Conservation (phyloP, 1,139 yeast species). For the Debaryomyces subglobosus region DNA sequence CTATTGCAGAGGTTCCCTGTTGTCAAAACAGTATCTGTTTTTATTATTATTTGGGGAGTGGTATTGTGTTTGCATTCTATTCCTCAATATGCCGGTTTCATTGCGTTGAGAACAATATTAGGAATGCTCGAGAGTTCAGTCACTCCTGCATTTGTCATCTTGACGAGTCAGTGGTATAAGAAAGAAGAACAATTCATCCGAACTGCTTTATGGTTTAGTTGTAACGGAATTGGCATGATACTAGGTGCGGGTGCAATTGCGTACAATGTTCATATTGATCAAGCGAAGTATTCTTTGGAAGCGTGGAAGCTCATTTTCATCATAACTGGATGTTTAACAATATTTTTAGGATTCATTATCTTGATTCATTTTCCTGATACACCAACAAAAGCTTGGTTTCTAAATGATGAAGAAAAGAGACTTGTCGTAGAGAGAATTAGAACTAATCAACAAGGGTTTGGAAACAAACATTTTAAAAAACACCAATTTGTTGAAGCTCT, state of each 20-base stretch:
- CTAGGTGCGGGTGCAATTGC: conserved; percentile 27
- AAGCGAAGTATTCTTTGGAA: conserved; percentile 18
- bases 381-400: conserved; percentile 30
- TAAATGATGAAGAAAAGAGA: conserved; percentile 38
- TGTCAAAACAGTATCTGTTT: conserved; percentile 24
- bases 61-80: conserved; percentile 27
- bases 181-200: conserved; percentile 22
- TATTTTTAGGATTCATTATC: conserved; percentile 24
- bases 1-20: conserved; percentile 39
- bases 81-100: conserved; percentile 29
- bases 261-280: conserved; percentile 16
- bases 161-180: conserved; percentile 33
- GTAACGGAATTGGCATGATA: conserved; percentile 27
- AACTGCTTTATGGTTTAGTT: conserved; percentile 26
- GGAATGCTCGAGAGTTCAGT: conserved; percentile 58
- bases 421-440: conserved; percentile 31
- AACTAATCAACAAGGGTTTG: conserved; percentile 51
- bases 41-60: conserved; percentile 31
- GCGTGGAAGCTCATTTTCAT: conserved; percentile 33
- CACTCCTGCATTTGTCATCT: conserved; percentile 58
- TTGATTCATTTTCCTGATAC: conserved; percentile 26
- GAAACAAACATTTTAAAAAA: conserved; percentile 53
- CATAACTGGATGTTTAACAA: conserved; percentile 27
- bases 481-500: conserved; percentile 58
- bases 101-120: conserved; percentile 31